Conservation (phyloP, 805 yeast species). For the Wickerhamiella nectarea region DNA sequence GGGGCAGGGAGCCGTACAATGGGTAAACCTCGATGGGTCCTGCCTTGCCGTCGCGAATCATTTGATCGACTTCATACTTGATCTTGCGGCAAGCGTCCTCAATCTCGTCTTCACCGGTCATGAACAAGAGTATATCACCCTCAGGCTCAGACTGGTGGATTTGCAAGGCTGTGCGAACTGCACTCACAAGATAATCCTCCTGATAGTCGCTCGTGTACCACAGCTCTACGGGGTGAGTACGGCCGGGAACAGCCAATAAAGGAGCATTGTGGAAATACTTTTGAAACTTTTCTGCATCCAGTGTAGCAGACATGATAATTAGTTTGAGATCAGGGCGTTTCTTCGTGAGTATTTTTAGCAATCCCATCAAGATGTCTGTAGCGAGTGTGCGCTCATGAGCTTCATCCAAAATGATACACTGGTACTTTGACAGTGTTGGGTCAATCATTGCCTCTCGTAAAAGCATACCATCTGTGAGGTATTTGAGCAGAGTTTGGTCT, state of each 20-base stretch:
- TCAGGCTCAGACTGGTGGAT: constrained; percentile 56
- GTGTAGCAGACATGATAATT: constrained; percentile 93
- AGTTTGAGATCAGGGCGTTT: constrained; percentile 82
- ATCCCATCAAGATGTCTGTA: constrained; percentile 93
- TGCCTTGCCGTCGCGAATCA: constrained; percentile 74
- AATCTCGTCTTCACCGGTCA: constrained; percentile 96
- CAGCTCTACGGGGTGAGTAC: constrained; percentile 95
- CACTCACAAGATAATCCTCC: constrained; percentile 87
- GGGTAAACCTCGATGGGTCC: constrained; percentile 90
- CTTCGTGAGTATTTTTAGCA: constrained; percentile 63
- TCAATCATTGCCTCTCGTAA: constrained; percentile 96
- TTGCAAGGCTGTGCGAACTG: constrained; percentile 67
- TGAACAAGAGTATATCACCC: constrained; percentile 75
- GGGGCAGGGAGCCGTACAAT: constrained; percentile 90
- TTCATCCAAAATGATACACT: constrained; percentile 89
- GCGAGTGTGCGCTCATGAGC: constrained; percentile 97
- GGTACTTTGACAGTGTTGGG: constrained; percentile 62
- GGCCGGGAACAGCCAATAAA: constrained; percentile 88
- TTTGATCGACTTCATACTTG: constrained; percentile 74
- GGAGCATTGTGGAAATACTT: constrained; percentile 83
- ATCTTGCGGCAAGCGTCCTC: constrained; percentile 92
- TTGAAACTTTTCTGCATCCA: constrained; percentile 95
- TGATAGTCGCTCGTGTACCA: constrained; percentile 96
- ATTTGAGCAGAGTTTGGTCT: constrained; percentile 68
- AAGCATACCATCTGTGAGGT: constrained; percentile 99